Evolutionary conservation across 1,284 basidiomycete genomes (phyloP).

Genomic region (Mycena sp.): DNA sequence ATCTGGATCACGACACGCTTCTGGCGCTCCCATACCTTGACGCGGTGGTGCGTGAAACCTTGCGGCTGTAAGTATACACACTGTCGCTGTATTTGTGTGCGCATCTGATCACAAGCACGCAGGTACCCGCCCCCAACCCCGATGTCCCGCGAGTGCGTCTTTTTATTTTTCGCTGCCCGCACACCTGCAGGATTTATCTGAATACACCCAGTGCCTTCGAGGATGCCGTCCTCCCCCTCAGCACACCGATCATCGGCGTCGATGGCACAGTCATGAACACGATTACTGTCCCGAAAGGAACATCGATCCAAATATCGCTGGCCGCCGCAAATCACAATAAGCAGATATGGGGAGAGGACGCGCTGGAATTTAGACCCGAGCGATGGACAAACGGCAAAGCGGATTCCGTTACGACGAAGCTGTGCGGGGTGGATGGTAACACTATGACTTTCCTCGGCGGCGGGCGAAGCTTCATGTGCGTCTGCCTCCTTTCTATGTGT

Average conservation of each 20-base stretch:
- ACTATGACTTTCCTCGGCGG: too few species aligned
- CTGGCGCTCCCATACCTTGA: constrained; percentile 41
- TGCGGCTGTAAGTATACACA: constrained; percentile 36
- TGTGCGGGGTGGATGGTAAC: too few species aligned
- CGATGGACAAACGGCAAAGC: too few species aligned
- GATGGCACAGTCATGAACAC: constrained; percentile 13
- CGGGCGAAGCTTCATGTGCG: neutral
- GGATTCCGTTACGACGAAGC: too few species aligned
- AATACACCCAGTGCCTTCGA: too few species aligned
- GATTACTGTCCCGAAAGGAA: too few species aligned
- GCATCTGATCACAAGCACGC: neutral
- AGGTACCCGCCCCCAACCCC: neutral
- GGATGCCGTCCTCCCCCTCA: constrained; percentile 24
- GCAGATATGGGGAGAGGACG: too few species aligned
- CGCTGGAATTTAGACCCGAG: too few species aligned
- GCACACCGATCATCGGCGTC: constrained; percentile 29
- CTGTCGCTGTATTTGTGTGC: neutral
- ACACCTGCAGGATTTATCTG: constrained; percentile 31
- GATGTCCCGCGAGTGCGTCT: neutral
- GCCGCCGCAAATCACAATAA: too few species aligned
- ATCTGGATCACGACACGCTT: constrained; percentile 38
- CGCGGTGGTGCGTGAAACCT: constrained; percentile 34
- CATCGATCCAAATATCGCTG: too few species aligned
- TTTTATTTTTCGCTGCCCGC: neutral
- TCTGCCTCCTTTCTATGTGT: neutral